Percentiles rank a stretch among this genome's conserved stretches.
Conservation (phyloP, 2,329 filamentous ascomycete genomes). For the Lasiodiplodia citricola region DNA sequence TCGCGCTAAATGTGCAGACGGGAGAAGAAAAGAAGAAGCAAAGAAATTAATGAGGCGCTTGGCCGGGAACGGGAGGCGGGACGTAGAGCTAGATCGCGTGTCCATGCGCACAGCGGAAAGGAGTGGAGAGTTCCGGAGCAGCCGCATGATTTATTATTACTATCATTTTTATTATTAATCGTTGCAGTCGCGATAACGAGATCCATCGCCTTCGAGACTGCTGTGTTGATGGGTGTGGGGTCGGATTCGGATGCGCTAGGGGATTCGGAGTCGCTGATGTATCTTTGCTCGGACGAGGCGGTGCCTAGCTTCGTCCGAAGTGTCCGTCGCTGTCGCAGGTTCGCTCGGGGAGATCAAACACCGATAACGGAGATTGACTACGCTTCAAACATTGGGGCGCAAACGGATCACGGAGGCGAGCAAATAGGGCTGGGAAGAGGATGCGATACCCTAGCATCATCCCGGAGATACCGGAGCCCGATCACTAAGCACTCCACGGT, state of each 20-base stretch:
- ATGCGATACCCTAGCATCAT: conserved; percentile 1
- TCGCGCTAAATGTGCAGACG: neutral
- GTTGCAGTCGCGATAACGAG: neutral
- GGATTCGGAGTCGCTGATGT: neutral
- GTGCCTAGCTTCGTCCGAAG: neutral
- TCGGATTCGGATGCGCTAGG: conserved; percentile 1
- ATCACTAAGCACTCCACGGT: conserved; percentile 5
- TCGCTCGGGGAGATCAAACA: neutral
- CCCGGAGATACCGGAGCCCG: conserved; percentile 11
- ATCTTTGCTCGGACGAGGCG: neutral
- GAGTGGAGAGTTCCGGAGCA: neutral
- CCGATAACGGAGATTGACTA: neutral
- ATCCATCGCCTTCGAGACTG: neutral
- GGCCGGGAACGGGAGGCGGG: neutral
- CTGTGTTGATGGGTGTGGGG: neutral
- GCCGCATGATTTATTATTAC: neutral
- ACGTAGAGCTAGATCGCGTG: neutral
- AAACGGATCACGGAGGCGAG: neutral
- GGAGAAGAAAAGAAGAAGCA: neutral
- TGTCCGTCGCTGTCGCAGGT: neutral
- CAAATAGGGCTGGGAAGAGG: neutral
- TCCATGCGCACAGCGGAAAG: neutral
- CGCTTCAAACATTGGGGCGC: neutral
- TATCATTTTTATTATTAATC: neutral
- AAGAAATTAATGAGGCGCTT: conserved; percentile 7